Conservation (phyloP, 345 rosid species). For the Eucalyptus polybractea region DNA sequence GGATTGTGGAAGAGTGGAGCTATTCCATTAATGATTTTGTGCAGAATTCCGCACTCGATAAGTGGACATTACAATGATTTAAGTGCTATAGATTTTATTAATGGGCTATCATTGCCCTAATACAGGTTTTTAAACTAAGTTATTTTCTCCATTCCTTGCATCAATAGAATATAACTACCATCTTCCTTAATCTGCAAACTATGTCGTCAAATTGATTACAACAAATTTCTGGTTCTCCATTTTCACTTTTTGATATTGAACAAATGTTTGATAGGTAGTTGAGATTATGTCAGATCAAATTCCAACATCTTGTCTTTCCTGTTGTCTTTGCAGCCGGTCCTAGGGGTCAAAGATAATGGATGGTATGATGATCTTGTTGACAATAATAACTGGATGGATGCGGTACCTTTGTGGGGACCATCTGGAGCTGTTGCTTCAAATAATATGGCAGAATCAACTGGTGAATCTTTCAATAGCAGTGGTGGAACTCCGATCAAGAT, state of each 20-base stretch:
- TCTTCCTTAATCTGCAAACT: neutral
- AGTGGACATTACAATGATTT: neutral
- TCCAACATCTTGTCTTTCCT: neutral
- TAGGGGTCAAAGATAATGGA: neutral
- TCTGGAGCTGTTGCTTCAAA: slow-evolving; percentile 8
- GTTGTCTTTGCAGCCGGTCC: neutral
- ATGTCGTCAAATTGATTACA: neutral
- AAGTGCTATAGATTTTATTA: neutral
- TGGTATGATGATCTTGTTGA: neutral
- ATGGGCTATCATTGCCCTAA: neutral
- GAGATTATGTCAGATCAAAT: neutral
- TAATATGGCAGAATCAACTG: slow-evolving; percentile 13
- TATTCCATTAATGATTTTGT: neutral
- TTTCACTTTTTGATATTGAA: neutral
- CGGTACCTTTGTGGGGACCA: neutral
- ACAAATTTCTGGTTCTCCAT: neutral
- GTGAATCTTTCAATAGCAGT: slow-evolving; percentile 6
- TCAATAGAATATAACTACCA: neutral
- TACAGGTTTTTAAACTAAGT: neutral
- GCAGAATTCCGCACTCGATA: neutral
- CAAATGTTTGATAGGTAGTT: neutral
- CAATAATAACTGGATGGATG: neutral
- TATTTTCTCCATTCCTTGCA: neutral
- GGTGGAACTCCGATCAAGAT: slow-evolving; percentile 33
- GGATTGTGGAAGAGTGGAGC: neutral